Evolutionary conservation across 768 basidiomycete species (phyloP), one percentile per base, ranked within the genome.

Genomic region (Cubamyces sp.): DNA sequence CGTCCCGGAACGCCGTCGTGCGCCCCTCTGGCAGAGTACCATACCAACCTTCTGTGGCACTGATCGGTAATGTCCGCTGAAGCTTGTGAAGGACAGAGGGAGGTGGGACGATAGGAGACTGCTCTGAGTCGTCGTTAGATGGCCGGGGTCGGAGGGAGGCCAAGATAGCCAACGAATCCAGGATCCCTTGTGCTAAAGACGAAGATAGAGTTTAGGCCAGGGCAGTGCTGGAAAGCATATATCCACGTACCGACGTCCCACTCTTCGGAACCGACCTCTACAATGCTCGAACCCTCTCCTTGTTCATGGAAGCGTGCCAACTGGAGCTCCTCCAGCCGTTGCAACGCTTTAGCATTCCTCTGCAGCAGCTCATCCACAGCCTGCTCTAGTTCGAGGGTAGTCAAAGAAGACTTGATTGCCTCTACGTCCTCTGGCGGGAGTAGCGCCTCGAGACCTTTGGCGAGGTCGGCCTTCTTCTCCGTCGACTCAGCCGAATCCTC

Each of bases 241-340:
- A 49, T 26, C 14, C 26, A 73, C 87, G 66, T 69, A 92, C 92
- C 92, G 62, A 83, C 84, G 66, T 91, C 87, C 88, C 88, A 92
- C 72, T 94, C 92, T 73, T 92, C 91, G 12, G 89, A 88, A 37
- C 81, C 88, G 69, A 86, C 82, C 70, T 86, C 81, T 3, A 85
- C 84, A 12, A 62, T 60, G 55, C 77, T 78, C 37, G 72, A 71
- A 9, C 77, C 82, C 41, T 77, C 79, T 15, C 78, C 79, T 23
- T 79, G 79, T 12, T 74, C 73, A 16, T 77, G 78, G 30, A 90
- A 70, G 12, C 92, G 83, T 56, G 74, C 70, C 19, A 74, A 76
- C 69, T 94, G 92, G 50, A 94, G 77, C 66, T 85, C 82, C 66
- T 86, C 86, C 15, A 94, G 76, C 54, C 86, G 78, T 55, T 76